These are phyloP conservation scores for Lentinula raphanica DNA, from an alignment of 768 basidiomycete species.

Conservation along the genomic window DNA sequence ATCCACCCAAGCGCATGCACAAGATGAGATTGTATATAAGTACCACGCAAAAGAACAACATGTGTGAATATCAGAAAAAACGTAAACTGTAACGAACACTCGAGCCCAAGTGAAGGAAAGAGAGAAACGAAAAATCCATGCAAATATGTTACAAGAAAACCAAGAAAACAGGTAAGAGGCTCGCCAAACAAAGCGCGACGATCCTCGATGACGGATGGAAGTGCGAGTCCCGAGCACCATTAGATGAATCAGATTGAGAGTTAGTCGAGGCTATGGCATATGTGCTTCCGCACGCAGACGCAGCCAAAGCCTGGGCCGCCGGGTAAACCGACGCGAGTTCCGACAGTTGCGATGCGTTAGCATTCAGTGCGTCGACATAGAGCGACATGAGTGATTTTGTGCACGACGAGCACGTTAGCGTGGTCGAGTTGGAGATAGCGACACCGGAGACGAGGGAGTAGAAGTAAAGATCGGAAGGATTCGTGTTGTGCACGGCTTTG, in stretches of 20 bases:
- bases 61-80: not conserved
- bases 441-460: constrained; percentile 64
- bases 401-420: constrained; percentile 60
- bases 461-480: constrained; percentile 67
- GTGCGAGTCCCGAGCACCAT: not conserved
- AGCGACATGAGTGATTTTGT: constrained; percentile 51
- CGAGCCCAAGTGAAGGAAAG: not conserved
- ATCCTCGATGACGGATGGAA: not conserved
- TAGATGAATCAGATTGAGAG: not conserved
- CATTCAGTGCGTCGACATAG: constrained; percentile 44
- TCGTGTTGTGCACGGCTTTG: constrained; percentile 49
- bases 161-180: not conserved
- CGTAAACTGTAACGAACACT: too few relatives aligned
- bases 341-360: constrained; percentile 19
- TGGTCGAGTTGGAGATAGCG: constrained; percentile 42
- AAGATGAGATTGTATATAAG: not conserved
- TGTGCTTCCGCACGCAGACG: constrained; percentile 44
- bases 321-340: constrained; percentile 46
- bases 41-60: not conserved
- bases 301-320: constrained; percentile 39
- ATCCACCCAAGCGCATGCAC: not conserved
- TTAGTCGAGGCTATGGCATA: constrained; percentile 30
- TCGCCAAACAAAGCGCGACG: not conserved
- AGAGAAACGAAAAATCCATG: not conserved
- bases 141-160: not conserved